Conservation (phyloP, 495 filamentous ascomycete genomes). For the Aspergillus haitiensis region DNA sequence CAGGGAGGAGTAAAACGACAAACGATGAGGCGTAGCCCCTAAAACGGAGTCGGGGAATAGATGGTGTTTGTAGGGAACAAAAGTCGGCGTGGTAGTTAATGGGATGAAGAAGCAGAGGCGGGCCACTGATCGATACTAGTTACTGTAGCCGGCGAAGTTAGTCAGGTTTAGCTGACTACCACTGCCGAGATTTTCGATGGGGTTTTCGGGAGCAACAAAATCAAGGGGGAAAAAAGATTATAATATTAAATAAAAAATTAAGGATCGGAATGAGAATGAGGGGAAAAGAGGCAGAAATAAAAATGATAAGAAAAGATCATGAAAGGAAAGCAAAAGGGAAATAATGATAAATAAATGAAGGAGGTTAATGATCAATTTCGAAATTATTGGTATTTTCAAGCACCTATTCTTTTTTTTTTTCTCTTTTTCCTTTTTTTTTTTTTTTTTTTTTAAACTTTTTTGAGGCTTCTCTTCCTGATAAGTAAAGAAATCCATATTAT, state of each 20-base stretch:
- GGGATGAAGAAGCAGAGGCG: not conserved
- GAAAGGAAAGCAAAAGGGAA: not conserved
- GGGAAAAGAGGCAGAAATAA: not conserved
- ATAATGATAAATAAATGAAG: slow-evolving; percentile 3
- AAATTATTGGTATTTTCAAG: slow-evolving; percentile 2
- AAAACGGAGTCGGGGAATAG: slow-evolving; percentile 16
- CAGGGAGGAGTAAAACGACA: not conserved
- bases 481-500: not conserved
- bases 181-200: too few relatives aligned
- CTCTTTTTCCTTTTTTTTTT: slow-evolving; percentile 1
- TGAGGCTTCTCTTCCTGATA: not conserved
- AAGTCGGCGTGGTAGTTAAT: not conserved
- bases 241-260: too few relatives aligned
- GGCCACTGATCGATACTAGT: not conserved
- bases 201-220: too few relatives aligned
- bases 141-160: slow-evolving; percentile 1
- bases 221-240: too few relatives aligned
- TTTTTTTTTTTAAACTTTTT: slow-evolving; percentile 8
- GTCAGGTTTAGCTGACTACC: too few relatives aligned
- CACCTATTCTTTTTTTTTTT: slow-evolving; percentile 1
- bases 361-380: not conserved
- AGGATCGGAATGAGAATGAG: not conserved
- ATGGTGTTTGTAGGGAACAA: not conserved
- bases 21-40: slow-evolving; percentile 6
- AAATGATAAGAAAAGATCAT: not conserved